Evolutionary conservation across 108 stramenopile genomes (phyloP), one percentile per base, ranked within the genome.

Genomic region (Nitzschia sp.): DNA sequence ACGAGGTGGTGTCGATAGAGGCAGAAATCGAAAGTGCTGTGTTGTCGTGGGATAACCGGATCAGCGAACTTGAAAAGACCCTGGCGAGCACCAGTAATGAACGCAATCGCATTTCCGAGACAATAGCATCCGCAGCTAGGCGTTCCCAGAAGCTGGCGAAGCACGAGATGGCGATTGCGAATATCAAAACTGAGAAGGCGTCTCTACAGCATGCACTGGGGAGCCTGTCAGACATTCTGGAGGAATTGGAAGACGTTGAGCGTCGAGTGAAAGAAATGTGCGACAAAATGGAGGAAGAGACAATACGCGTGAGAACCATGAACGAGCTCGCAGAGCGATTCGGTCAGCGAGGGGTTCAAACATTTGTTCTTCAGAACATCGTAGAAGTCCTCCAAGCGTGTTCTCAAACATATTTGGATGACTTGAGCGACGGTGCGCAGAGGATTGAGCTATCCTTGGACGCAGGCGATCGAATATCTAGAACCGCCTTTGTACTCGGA

Each of bases 311-410:
- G 24, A 24, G 38, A 27, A 28, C 53, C 11, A 59, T 82, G 66
- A 36, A 65, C 11, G 59, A 69, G 13, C 58, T 91, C 5, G 75
- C 80, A 3, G 82, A 89, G 27, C 35, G 66, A 9, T 87, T 90
- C 74, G 86, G 89, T 29, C 66, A 78, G 17, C 79, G 84, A 63
- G 92, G 92, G 6, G 77, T 93, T 13, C 92, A 93, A 55, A 73
- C 89, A 2, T 93, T 87, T 64, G 68, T 93, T 45, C 55, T 91
- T 53, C 86, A 87, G 64, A 89, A 87, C 59, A 63, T 83, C 2
- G 82, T 93, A 2, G 67, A 80, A 32, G 63, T 75, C 28, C 69
- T 93, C 21, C 63, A 90, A 68, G 54, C 36, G 25, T 64, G 67
- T 19, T 74, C 89, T 15, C 92, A 90, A 46, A 25, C 68, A 42